phyloP scores from a whole-genome alignment of 1,139 yeast species.

The Geotrichum phurueaensis region DNA sequence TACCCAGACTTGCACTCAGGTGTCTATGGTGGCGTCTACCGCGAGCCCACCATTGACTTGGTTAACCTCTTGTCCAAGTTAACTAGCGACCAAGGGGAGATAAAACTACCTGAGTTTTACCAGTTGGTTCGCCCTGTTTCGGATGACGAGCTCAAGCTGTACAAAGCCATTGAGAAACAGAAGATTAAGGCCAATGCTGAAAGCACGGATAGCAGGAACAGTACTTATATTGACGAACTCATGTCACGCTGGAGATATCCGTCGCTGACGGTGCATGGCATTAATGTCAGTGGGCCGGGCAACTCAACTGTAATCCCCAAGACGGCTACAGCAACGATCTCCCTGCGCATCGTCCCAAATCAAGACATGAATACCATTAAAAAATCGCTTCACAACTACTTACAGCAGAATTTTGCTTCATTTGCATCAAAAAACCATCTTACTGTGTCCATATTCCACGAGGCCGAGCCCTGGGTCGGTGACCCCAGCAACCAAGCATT shows the following conservation, averaged over 20 bases:
- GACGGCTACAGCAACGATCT: conserved; percentile 65
- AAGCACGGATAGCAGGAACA: neutral
- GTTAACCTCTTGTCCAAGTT: conserved; percentile 63
- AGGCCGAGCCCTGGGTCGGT: conserved; percentile 96
- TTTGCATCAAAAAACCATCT: conserved; percentile 58
- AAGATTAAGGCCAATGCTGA: neutral
- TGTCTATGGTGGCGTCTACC: conserved; percentile 86
- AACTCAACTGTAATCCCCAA: conserved; percentile 88
- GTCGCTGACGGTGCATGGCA: conserved; percentile 80
- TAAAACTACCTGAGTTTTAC: conserved; percentile 65
- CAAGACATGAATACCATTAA: conserved; percentile 64
- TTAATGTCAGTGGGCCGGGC: conserved; percentile 84
- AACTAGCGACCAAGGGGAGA: conserved; percentile 50
- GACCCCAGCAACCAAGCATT: conserved; percentile 73
- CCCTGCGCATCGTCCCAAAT: conserved; percentile 84
- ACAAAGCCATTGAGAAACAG: conserved; percentile 53
- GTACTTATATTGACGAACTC: conserved; percentile 31
- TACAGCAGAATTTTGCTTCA: conserved; percentile 43
- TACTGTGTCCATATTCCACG: conserved; percentile 58
- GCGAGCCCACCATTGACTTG: conserved; percentile 86
- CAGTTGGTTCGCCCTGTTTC: conserved; percentile 55
- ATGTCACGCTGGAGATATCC: conserved; percentile 88
- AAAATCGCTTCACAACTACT: conserved; percentile 41
- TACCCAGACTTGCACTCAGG: conserved; percentile 93
- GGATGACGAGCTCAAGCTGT: conserved; percentile 51